phyloP scores from a whole-genome alignment of 2,329 filamentous ascomycete species.

The Plenodomus tracheiphilus region DNA sequence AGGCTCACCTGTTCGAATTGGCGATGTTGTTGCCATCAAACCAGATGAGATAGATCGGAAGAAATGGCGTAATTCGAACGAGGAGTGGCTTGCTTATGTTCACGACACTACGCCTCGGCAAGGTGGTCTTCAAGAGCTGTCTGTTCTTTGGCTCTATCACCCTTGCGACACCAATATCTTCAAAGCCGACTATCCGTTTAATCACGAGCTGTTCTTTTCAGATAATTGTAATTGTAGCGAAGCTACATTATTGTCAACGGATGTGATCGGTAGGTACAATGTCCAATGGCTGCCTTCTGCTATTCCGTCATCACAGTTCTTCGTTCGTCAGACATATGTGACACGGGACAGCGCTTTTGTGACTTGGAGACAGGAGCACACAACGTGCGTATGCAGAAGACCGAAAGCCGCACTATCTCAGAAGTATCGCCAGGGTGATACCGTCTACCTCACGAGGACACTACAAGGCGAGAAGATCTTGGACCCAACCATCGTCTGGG shows the following conservation, averaged over 20 bases:
- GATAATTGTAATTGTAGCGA: conserved; percentile 73
- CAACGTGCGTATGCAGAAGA: conserved; percentile 55
- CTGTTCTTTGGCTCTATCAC: conserved; percentile 75
- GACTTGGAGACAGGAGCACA: conserved; percentile 59
- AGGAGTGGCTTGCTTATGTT: conserved; percentile 73
- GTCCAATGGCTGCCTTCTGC: conserved; percentile 61
- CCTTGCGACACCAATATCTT: conserved; percentile 72
- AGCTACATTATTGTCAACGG: conserved; percentile 54
- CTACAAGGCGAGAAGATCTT: conserved; percentile 43
- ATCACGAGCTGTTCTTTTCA: conserved; percentile 75
- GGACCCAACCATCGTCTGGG: conserved; percentile 65
- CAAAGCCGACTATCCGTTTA: conserved; percentile 67
- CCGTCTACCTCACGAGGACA: conserved; percentile 56
- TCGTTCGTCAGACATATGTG: conserved; percentile 72
- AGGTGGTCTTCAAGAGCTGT: conserved; percentile 52
- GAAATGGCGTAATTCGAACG: conserved; percentile 59
- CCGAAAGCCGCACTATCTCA: conserved; percentile 10
- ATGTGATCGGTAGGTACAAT: conserved; percentile 61
- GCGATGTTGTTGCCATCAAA: conserved; percentile 55
- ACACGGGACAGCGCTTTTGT: conserved; percentile 64
- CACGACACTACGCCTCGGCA: conserved; percentile 50
- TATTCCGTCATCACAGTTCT: conserved; percentile 55
- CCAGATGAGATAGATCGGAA: conserved; percentile 53
- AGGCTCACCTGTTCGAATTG: conserved; percentile 37
- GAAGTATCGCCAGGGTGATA: conserved; percentile 59